These are phyloP conservation scores for Solanum sitiens DNA, from an alignment of 257 asterid species.

Conservation along the genomic window DNA sequence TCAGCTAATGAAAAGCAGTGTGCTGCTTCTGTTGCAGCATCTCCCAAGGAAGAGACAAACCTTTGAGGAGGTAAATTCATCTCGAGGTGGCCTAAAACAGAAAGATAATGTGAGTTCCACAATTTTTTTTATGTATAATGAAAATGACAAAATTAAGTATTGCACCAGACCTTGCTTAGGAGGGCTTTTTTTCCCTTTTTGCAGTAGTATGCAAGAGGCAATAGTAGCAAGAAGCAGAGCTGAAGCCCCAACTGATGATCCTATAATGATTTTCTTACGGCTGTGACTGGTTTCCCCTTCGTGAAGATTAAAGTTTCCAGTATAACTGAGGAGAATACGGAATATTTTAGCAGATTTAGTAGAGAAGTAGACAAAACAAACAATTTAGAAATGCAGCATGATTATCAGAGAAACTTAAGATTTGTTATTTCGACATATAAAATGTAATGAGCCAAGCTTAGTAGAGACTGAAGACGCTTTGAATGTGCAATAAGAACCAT, in stretches of 20 bases:
- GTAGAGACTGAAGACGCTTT: background rate
- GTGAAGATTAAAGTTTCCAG: slow-evolving; percentile 58
- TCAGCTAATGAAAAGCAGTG: slow-evolving; percentile 74
- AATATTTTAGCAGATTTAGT: background rate
- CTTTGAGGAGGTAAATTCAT: slow-evolving; percentile 29
- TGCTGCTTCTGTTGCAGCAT: slow-evolving; percentile 67
- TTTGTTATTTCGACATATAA: background rate
- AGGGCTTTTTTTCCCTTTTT: slow-evolving; percentile 37
- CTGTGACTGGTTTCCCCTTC: slow-evolving; percentile 25
- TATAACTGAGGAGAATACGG: slow-evolving; percentile 43
- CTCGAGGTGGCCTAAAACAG: slow-evolving; percentile 29
- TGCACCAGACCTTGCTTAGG: slow-evolving; percentile 42
- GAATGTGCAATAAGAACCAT: background rate
- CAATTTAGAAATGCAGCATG: background rate
- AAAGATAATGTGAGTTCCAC: slow-evolving; percentile 7
- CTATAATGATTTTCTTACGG: slow-evolving; percentile 60
- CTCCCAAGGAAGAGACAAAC: slow-evolving; percentile 40
- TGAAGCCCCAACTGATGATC: slow-evolving; percentile 70
- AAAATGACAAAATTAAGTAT: background rate
- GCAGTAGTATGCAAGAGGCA: slow-evolving; percentile 42
- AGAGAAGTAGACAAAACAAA: background rate
- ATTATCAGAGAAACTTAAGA: background rate
- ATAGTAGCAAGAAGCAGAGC: slow-evolving; percentile 63
- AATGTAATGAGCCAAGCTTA: background rate
- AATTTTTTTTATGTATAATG: background rate